phyloP scores from a whole-genome alignment of 495 filamentous ascomycete genomes.

The Bacidia rubella region DNA sequence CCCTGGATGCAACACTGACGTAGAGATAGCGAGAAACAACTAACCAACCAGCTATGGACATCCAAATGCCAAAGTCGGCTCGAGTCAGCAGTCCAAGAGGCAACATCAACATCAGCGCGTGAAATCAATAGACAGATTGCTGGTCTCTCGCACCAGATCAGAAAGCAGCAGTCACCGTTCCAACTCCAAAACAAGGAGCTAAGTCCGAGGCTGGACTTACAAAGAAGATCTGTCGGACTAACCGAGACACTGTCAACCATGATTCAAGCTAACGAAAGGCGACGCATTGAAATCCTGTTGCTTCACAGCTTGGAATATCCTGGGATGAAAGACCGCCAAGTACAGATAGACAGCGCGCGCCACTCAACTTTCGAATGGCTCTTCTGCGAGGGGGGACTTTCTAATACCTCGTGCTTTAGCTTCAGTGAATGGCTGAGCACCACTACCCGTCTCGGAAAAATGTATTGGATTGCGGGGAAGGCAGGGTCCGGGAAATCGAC shows the following conservation, averaged over 20 bases:
- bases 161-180: too few relatives aligned
- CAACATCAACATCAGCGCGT: too few relatives aligned
- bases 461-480: conserved; percentile 31
- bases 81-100: too few relatives aligned
- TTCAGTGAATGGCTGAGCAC: conserved; percentile 22
- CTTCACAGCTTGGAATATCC: neutral
- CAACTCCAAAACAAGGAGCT: too few relatives aligned
- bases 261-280: neutral
- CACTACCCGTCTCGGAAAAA: conserved; percentile 4
- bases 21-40: too few relatives aligned
- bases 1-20: too few relatives aligned
- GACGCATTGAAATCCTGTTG: neutral
- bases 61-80: too few relatives aligned
- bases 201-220: too few relatives aligned
- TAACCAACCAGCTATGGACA: too few relatives aligned
- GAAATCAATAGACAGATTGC: too few relatives aligned
- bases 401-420: neutral
- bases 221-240: neutral
- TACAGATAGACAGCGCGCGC: neutral
- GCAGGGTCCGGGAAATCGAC: conserved; percentile 22
- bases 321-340: neutral
- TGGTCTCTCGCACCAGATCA: too few relatives aligned
- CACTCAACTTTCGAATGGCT: neutral
- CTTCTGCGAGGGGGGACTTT: neutral
- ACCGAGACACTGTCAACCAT: neutral